These are phyloP conservation scores for Annulohypoxylon bovei DNA, from an alignment of 495 filamentous ascomycete genomes.

Conservation along the genomic window DNA sequence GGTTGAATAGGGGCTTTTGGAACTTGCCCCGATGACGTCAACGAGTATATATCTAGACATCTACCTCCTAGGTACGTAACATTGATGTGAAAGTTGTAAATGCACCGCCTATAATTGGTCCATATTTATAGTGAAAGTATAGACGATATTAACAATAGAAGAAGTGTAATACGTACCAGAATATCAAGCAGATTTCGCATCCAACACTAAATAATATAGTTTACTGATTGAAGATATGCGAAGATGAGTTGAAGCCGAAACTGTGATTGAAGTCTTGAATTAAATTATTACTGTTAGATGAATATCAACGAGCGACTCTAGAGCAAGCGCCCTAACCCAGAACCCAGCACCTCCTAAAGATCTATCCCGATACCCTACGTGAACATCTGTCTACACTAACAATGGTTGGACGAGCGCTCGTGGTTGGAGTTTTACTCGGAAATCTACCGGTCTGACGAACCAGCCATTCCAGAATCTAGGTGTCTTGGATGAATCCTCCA, in stretches of 20 bases:
- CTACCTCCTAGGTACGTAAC: constrained; percentile 11
- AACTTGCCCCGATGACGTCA: constrained; percentile 36
- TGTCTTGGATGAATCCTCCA: constrained; percentile 26
- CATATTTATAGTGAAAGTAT: not conserved
- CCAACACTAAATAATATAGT: too few species aligned
- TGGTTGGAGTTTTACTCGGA: constrained; percentile 16
- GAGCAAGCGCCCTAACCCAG: not conserved
- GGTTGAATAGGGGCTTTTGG: not conserved
- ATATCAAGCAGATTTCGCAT: too few species aligned
- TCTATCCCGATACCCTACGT: not conserved
- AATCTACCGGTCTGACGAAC: constrained; percentile 26
- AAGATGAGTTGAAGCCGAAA: not conserved
- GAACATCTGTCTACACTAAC: not conserved
- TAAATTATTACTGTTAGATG: not conserved
- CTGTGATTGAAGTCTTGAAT: not conserved
- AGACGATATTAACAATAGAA: not conserved
- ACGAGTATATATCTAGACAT: constrained; percentile 6
- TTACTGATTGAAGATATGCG: too few species aligned
- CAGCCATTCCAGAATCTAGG: constrained; percentile 30
- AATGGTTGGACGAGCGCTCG: constrained; percentile 21
- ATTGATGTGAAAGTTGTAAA: constrained; percentile 7
- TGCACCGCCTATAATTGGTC: not conserved
- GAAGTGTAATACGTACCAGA: not conserved
- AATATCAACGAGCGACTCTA: not conserved
- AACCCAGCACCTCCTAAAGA: too few species aligned